phyloP scores from a whole-genome alignment of 225 moss, liverwort and hornwort species.

The Straminergon stramineum region DNA sequence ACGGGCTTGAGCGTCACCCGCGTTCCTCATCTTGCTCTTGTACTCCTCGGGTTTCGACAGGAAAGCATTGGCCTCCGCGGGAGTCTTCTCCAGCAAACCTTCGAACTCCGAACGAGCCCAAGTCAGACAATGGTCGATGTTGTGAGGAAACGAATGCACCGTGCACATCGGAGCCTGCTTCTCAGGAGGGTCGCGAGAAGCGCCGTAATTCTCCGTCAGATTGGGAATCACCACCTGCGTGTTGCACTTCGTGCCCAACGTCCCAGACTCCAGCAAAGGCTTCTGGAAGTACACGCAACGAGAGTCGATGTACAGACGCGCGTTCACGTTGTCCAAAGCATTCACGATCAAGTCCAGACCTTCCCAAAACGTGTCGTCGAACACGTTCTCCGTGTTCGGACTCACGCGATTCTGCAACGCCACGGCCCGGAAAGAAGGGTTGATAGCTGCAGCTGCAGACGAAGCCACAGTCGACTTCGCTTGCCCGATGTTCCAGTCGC shows the following conservation, averaged over 20 bases:
- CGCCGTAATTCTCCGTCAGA: conserved; percentile 91
- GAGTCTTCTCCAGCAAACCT: conserved; percentile 90
- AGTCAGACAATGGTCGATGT: conserved; percentile 95
- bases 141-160: conserved; percentile 93
- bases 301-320: conserved; percentile 88
- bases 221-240: conserved; percentile 98
- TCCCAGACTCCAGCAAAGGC: conserved; percentile 91
- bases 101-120: conserved; percentile 99
- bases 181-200: conserved; percentile 91
- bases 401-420: conserved; percentile 90
- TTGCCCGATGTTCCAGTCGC: conserved; percentile 98
- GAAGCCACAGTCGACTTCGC: conserved; percentile 93
- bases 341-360: conserved; percentile 70
- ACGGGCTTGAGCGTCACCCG: conserved; percentile 88
- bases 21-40: conserved; percentile 49
- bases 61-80: conserved; percentile 77
- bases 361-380: conserved; percentile 91
- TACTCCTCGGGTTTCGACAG: conserved; percentile 75
- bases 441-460: conserved; percentile 66
- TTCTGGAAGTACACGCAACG: conserved; percentile 97
- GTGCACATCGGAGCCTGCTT: conserved; percentile 99
- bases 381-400: conserved; percentile 73
- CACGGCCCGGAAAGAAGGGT: conserved; percentile 60
- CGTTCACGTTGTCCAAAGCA: conserved; percentile 96
- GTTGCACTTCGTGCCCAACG: conserved; percentile 94